Percentiles rank a stretch among this genome's conserved stretches.
phyloP scores from a whole-genome alignment of 129 eudicot species.

The Lactuca saligna region DNA sequence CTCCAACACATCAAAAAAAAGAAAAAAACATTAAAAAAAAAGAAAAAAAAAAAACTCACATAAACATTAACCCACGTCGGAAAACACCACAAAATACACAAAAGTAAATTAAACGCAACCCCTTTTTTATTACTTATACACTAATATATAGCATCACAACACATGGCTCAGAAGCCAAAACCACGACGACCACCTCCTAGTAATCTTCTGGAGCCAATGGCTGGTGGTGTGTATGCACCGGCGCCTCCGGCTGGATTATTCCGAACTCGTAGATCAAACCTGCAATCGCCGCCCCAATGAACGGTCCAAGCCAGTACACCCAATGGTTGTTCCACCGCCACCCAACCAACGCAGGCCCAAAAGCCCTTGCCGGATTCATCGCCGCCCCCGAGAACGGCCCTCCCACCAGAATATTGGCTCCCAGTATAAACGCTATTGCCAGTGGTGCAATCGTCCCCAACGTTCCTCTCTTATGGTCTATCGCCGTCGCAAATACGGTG shows the following conservation, averaged over 20 bases:
- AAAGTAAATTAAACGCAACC: not conserved
- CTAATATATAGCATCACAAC: not conserved
- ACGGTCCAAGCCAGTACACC: conserved; percentile 94
- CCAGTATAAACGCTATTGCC: conserved; percentile 72
- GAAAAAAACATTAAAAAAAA: not conserved
- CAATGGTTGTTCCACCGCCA: conserved; percentile 86
- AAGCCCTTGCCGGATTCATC: conserved; percentile 91
- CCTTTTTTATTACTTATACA: conserved; percentile 4
- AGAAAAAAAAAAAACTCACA: not conserved
- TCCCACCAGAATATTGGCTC: conserved; percentile 78
- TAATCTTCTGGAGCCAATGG: conserved; percentile 94
- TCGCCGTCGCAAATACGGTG: conserved; percentile 61
- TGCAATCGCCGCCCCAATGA: conserved; percentile 65
- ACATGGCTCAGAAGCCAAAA: too few relatives aligned
- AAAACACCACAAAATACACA: conserved; percentile 16
- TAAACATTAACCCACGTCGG: not conserved
- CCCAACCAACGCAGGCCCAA: conserved; percentile 90
- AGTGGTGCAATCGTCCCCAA: conserved; percentile 76
- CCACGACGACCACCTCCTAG: conserved; percentile 28
- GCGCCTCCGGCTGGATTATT: conserved; percentile 49
- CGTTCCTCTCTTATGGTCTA: conserved; percentile 72
- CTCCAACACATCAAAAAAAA: not conserved
- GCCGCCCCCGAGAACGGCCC: conserved; percentile 86
- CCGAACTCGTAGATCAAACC: conserved; percentile 76
- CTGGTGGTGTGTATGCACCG: conserved; percentile 65